Conservation (phyloP, 140 eudicot species). For the Ambrosia hybrid region DNA sequence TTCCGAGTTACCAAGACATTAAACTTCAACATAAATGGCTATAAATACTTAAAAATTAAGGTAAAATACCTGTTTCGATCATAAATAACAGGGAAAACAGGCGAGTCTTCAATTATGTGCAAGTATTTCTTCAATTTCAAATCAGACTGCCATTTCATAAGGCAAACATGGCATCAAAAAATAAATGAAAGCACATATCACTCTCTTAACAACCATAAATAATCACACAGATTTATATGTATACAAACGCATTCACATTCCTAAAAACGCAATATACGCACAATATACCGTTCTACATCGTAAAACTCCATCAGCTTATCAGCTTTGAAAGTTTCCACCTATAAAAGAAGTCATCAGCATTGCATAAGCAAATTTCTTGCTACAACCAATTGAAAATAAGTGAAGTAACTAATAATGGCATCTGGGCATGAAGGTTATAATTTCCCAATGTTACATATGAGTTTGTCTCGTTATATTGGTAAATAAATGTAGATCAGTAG, state of each 20-base stretch:
- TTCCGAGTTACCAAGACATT: conserved; percentile 1
- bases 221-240: not conserved
- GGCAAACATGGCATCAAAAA: conserved; percentile 7
- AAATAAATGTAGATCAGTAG: not conserved
- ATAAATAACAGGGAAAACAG: conserved; percentile 84
- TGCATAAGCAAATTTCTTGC: conserved; percentile 23
- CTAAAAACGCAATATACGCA: not conserved
- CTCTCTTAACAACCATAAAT: conserved; percentile 8
- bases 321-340: conserved; percentile 74
- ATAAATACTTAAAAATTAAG: not conserved
- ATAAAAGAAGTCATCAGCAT: conserved; percentile 30
- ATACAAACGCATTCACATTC: not conserved
- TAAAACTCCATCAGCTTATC: conserved; percentile 88
- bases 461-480: conserved; percentile 8
- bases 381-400: not conserved
- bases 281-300: conserved; percentile 34
- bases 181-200: not conserved
- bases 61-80: conserved; percentile 68
- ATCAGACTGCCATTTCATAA: conserved; percentile 66
- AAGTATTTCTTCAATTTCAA: conserved; percentile 85
- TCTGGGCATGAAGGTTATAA: not conserved
- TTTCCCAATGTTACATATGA: conserved; percentile 8
- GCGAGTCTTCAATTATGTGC: conserved; percentile 88
- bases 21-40: not conserved
- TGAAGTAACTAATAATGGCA: conserved; percentile 14